A percentile compares a stretch with the other conserved stretches of the same genome.
Conservation (phyloP, 2,329 filamentous ascomycete genomes). For the Talaromyces amestolkiae region DNA sequence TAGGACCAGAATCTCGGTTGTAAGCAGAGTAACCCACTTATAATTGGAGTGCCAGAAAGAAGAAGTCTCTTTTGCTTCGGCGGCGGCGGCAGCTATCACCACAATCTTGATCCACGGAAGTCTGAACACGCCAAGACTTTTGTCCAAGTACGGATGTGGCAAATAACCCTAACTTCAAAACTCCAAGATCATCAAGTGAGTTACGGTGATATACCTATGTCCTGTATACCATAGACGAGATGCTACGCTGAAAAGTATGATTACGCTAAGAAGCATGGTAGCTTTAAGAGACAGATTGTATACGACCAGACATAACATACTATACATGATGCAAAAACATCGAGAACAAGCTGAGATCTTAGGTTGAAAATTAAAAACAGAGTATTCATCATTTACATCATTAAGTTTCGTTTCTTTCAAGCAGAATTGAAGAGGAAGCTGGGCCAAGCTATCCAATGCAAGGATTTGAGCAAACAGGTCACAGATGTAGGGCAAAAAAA, state of each 20-base stretch:
- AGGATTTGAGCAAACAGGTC: conserved; percentile 6
- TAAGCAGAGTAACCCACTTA: too few species aligned
- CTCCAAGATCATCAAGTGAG: neutral
- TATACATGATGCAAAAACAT: conserved; percentile 14
- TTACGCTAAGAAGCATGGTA: neutral
- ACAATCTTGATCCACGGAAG: neutral
- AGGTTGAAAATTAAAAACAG: conserved; percentile 1
- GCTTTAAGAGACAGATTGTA: neutral
- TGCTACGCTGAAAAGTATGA: too few species aligned
- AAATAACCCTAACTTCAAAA: conserved; percentile 9
- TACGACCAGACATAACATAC: conserved; percentile 13
- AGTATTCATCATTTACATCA: conserved; percentile 17
- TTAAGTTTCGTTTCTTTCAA: conserved; percentile 19
- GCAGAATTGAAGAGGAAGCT: neutral
- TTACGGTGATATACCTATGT: neutral
- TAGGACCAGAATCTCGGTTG: too few species aligned
- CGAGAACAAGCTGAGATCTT: conserved; percentile 1
- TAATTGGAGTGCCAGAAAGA: neutral
- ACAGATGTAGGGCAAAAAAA: conserved; percentile 5
- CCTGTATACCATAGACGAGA: neutral
- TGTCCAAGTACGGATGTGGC: neutral
- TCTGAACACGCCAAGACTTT: conserved; percentile 14
- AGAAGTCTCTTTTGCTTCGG: neutral
- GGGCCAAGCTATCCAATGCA: conserved; percentile 17
- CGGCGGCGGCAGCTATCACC: neutral